A percentile compares a stretch with the other conserved stretches of the same genome.
Conservation (phyloP, 495 filamentous ascomycete species). For the Trypethelium eluteriae region DNA sequence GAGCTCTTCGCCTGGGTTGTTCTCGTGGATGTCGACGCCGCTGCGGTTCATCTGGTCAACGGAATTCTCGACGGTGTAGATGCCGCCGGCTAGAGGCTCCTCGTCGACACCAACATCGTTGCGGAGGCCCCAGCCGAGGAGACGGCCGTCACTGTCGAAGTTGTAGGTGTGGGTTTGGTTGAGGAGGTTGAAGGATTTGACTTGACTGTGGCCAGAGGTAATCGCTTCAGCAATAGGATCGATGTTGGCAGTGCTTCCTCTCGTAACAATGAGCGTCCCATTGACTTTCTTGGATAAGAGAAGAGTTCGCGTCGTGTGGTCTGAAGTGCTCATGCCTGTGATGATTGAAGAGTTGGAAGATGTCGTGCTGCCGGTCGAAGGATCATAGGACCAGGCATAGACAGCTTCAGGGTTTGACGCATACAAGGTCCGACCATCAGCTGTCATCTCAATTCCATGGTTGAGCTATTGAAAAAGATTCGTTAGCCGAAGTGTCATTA, state of each 20-base stretch:
- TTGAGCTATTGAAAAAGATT: conserved; percentile 41
- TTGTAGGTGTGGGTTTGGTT: conserved; percentile 38
- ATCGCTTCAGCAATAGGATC: conserved; percentile 44
- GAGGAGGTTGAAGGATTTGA: conserved; percentile 56
- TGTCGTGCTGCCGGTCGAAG: conserved; percentile 37
- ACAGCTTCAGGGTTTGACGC: conserved; percentile 52
- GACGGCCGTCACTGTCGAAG: conserved; percentile 43
- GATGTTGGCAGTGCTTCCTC: conserved; percentile 55
- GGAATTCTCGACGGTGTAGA: conserved; percentile 68
- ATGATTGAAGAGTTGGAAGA: conserved; percentile 43
- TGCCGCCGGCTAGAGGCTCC: conserved; percentile 44
- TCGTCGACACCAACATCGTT: conserved; percentile 63
- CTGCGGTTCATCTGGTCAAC: conserved; percentile 54
- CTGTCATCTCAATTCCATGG: conserved; percentile 59
- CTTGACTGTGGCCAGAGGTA: conserved; percentile 50
- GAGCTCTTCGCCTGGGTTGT: conserved; percentile 69
- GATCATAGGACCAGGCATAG: conserved; percentile 55
- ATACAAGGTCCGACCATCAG: conserved; percentile 56
- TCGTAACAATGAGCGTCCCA: conserved; percentile 52
- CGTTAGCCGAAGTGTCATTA: neutral
- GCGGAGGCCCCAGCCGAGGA: conserved; percentile 64
- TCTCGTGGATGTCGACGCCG: conserved; percentile 53
- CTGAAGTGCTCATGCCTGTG: conserved; percentile 50
- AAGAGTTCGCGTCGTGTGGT: conserved; percentile 58
- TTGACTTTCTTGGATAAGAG: conserved; percentile 46